Evolutionary conservation across 1,284 basidiomycete species (phyloP).

Genomic region (Apiotrichum domesticum): DNA sequence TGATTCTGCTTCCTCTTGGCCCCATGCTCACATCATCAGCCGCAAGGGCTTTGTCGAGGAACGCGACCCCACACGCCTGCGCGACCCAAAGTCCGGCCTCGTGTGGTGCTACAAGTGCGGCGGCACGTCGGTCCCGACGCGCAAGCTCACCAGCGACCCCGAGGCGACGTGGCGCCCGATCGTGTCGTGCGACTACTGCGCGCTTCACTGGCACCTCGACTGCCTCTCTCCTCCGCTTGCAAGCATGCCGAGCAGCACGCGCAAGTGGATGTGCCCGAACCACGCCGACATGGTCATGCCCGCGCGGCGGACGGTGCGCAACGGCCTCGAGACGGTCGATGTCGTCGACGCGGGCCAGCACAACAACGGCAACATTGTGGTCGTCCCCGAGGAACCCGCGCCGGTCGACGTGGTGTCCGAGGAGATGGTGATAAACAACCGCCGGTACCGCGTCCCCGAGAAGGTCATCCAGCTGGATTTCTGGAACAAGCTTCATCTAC

Average conservation of each 20-base stretch:
- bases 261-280: constrained; percentile 99
- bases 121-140: constrained; percentile 57
- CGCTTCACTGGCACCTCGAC: constrained; percentile 93
- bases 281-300: constrained; percentile 77
- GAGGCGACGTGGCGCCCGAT: constrained; percentile 53
- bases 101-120: constrained; percentile 87
- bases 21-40: constrained; percentile 49
- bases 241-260: constrained; percentile 73
- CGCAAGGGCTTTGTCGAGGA: constrained; percentile 84
- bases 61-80: constrained; percentile 79
- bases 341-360: constrained; percentile 61
- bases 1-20: neutral
- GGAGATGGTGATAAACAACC: constrained; percentile 52
- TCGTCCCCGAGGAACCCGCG: constrained; percentile 62
- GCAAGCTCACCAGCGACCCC: constrained; percentile 32
- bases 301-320: constrained; percentile 68
- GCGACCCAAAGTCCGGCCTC: constrained; percentile 72
- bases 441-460: constrained; percentile 90
- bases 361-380: constrained; percentile 90
- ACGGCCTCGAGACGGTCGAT: constrained; percentile 60
- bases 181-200: constrained; percentile 92
- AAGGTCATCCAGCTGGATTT: constrained; percentile 87
- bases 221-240: constrained; percentile 87
- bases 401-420: constrained; percentile 37
- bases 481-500: constrained; percentile 70